Conservation (phyloP, 164 flowering plant species). For the Aristolochia contorta region DNA sequence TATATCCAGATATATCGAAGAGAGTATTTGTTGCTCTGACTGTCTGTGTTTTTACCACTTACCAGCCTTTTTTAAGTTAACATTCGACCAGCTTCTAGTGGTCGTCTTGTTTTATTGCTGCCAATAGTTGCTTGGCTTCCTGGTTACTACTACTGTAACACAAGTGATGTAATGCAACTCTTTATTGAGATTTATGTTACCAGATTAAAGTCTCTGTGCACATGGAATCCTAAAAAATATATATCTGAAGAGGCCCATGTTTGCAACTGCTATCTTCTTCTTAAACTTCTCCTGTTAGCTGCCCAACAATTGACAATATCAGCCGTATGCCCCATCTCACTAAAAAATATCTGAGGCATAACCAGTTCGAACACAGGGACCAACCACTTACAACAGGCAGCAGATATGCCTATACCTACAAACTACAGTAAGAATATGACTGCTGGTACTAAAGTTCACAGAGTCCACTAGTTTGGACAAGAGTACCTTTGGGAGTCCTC, state of each 20-base stretch:
- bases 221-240: too few relatives aligned
- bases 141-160: background rate
- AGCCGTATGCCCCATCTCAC: conserved; percentile 7
- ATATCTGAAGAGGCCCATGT: too few relatives aligned
- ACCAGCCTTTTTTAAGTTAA: too few relatives aligned
- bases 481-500: conserved; percentile 19
- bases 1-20: too few relatives aligned
- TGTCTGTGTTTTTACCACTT: too few relatives aligned
- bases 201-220: too few relatives aligned
- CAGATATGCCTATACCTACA: conserved; percentile 7
- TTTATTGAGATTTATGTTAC: too few relatives aligned
- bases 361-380: conserved; percentile 11
- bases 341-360: conserved; percentile 11
- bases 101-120: background rate
- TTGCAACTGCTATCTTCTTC: background rate
- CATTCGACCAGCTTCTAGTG: too few relatives aligned
- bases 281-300: background rate
- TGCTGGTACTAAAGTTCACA: conserved; percentile 15
- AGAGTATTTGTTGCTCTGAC: too few relatives aligned
- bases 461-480: conserved; percentile 21
- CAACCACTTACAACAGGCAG: conserved; percentile 8
- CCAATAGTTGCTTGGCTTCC: background rate
- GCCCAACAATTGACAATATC: background rate
- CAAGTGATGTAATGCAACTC: too few relatives aligned
- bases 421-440: conserved; percentile 10